Evolutionary conservation across 805 yeast species (phyloP), one percentile per base, ranked within the genome.

Genomic region (Ogataea trehalophila): DNA sequence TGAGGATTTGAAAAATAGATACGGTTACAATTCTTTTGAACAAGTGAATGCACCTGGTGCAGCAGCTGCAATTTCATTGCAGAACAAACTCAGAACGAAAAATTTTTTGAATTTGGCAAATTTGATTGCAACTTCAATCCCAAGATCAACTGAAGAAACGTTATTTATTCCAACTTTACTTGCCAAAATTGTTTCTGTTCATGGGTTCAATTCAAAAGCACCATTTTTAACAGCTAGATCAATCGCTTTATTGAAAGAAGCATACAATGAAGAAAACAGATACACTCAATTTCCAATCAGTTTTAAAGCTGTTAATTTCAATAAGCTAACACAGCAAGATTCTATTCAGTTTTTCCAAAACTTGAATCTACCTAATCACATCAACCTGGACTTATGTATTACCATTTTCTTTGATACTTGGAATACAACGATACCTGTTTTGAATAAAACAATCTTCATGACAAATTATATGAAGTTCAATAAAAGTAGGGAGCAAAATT

Each of bases 121-220:
- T 20, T 62, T 79, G 26, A 89, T 85, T 5, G 87, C 92, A 0
- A 74, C 85, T 50, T 78, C 92, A 0, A 76, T 84, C 9, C 94
- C 92, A 6, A 70, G 94, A 59, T 77, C 86, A 16, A 85, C 92
- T 0, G 91, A 84, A 56, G 94, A 86, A 60, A 85, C 89, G 0
- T 66, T 86, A 38, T 83, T 85, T 56, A 80, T 84, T 35, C 92
- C 94, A 0, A 80, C 87, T 7, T 64, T 86, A 43, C 67, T 86
- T 49, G 86, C 89, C 6, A 76, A 80, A 47, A 74, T 86, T 43
- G 84, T 88, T 49, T 81, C 81, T 56, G 77, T 75, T 1, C 85
- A 81, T 63, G 92, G 94, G 0, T 83, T 82, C 61, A 76, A 80
- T 43, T 82, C 89, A 1, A 80, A 78, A 51, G 83, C 87, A 1